phyloP scores from a whole-genome alignment of 2,329 filamentous ascomycete species.

The Epichloe hybrida region DNA sequence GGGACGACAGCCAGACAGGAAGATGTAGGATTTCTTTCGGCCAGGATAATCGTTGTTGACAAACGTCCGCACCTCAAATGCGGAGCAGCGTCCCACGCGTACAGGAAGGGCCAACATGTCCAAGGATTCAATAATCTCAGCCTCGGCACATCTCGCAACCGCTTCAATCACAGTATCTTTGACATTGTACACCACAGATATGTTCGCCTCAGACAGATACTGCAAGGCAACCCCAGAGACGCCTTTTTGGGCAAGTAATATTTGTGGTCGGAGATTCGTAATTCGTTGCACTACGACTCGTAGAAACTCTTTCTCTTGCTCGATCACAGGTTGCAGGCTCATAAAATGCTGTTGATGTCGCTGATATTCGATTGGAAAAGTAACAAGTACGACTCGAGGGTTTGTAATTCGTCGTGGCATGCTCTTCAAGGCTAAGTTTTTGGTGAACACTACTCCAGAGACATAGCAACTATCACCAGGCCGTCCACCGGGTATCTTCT shows the following conservation, averaged over 20 bases:
- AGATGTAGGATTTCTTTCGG: conserved; percentile 88
- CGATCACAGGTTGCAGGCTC: conserved; percentile 92
- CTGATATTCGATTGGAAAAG: conserved; percentile 92
- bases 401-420: conserved; percentile 80
- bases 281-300: conserved; percentile 87
- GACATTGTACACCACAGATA: conserved; percentile 91
- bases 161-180: conserved; percentile 93
- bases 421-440: conserved; percentile 89
- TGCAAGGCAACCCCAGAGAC: conserved; percentile 85
- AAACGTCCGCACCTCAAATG: conserved; percentile 92
- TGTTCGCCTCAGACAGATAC: conserved; percentile 74
- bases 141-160: conserved; percentile 82
- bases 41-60: conserved; percentile 62
- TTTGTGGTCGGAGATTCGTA: conserved; percentile 66
- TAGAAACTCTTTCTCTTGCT: conserved; percentile 89
- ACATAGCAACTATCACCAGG: conserved; percentile 93
- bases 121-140: conserved; percentile 83
- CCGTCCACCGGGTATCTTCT: conserved; percentile 83
- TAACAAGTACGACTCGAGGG: conserved; percentile 82
- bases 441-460: conserved; percentile 92
- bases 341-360: conserved; percentile 83
- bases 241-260: conserved; percentile 88
- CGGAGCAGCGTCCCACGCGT: conserved; percentile 65
- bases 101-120: conserved; percentile 71
- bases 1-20: conserved; percentile 77